Percentiles rank a stretch among this genome's conserved stretches.
These are phyloP conservation scores for Penicillium crystallinum DNA, from an alignment of 495 filamentous ascomycete genomes.

Conservation along the genomic window DNA sequence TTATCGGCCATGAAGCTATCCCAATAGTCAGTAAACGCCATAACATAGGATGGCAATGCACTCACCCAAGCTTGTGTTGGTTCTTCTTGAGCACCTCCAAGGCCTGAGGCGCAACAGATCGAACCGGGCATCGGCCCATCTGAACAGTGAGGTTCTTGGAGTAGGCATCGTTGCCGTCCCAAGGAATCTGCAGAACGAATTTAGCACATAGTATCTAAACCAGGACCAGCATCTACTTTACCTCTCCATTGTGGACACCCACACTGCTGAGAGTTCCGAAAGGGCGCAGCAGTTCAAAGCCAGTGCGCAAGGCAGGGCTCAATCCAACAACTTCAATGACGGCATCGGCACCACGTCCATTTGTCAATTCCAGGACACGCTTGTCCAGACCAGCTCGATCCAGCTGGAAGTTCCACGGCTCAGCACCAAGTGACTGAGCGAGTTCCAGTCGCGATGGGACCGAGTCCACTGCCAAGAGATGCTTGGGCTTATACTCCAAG, in stretches of 20 bases:
- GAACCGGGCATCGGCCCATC: conserved; percentile 91
- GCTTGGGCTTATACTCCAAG: conserved; percentile 71
- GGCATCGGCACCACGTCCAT: conserved; percentile 82
- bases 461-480: conserved; percentile 81
- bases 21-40: background rate
- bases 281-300: conserved; percentile 79
- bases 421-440: conserved; percentile 73
- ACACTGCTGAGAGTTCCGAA: conserved; percentile 86
- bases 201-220: background rate
- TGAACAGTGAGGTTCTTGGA: conserved; percentile 86
- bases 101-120: conserved; percentile 75
- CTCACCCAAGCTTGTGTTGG: conserved; percentile 75
- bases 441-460: conserved; percentile 72
- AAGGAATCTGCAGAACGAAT: conserved; percentile 59
- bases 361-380: conserved; percentile 70
- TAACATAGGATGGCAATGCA: conserved; percentile 3
- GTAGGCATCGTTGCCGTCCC: conserved; percentile 78
- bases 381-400: conserved; percentile 63
- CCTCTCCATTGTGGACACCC: conserved; percentile 88
- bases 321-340: conserved; percentile 90
- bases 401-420: conserved; percentile 75
- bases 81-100: conserved; percentile 74
- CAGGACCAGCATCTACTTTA: conserved; percentile 24
- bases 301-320: conserved; percentile 74
- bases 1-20: conserved; percentile 87